Evolutionary conservation across 2,329 filamentous ascomycete genomes (phyloP).

Genomic region (Chlorencoelia australis): DNA sequence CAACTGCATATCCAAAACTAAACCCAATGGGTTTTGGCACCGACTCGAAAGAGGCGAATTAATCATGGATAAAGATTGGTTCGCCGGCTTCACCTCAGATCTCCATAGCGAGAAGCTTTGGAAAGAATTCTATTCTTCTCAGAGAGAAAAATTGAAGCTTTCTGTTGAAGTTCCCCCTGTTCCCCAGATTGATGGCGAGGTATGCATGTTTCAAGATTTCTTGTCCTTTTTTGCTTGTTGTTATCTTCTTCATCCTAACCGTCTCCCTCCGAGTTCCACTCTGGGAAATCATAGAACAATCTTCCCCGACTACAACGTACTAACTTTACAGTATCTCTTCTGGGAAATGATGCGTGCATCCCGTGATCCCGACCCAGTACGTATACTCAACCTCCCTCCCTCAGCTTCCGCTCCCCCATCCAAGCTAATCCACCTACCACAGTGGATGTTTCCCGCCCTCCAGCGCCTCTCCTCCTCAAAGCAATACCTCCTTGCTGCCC

Average conservation of each 20-base stretch:
- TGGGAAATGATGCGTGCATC: conserved; percentile 81
- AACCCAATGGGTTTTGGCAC: conserved; percentile 79
- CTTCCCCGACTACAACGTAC: no score
- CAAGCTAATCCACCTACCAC: neutral
- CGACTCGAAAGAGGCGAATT: conserved; percentile 77
- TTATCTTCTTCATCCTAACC: no score
- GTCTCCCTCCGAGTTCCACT: no score
- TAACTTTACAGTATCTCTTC: no score
- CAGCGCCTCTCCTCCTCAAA: conserved; percentile 53
- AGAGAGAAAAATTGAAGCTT: conserved; percentile 25
- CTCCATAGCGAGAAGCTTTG: conserved; percentile 58
- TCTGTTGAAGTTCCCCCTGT: conserved; percentile 45
- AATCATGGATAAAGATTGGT: conserved; percentile 64
- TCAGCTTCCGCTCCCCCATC: neutral
- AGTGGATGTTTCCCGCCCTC: conserved; percentile 72
- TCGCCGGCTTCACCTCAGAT: conserved; percentile 64
- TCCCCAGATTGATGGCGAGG: conserved; percentile 66
- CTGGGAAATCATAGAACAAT: no score
- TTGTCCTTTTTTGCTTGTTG: conserved; percentile 62
- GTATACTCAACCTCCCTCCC: neutral
- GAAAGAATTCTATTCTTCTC: conserved; percentile 50
- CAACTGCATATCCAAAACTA: conserved; percentile 70
- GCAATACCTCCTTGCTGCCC: conserved; percentile 63
- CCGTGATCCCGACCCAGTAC: conserved; percentile 55
- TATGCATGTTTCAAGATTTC: no score